A percentile compares a stretch with the other conserved stretches of the same genome.
These are phyloP conservation scores for Backusella morwellensis DNA, from an alignment of 192 early-diverging fungal genomes.

Conservation along the genomic window DNA sequence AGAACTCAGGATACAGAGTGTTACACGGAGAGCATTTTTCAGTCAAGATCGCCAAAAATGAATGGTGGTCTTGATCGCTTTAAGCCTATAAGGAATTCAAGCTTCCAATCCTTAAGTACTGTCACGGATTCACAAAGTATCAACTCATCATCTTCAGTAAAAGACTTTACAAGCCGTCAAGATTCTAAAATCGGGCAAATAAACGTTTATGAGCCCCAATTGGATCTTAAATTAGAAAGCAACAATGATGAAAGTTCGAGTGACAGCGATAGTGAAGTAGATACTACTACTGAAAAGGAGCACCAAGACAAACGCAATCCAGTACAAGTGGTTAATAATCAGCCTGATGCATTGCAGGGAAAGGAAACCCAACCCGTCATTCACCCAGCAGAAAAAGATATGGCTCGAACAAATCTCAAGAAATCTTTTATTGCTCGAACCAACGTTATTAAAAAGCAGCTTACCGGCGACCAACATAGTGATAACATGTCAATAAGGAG, in stretches of 20 bases:
- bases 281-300: neutral
- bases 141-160: neutral
- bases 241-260: neutral
- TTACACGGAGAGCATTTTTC: neutral
- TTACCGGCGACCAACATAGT: neutral
- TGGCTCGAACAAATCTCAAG: neutral
- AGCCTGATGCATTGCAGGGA: neutral
- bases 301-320: neutral
- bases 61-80: neutral
- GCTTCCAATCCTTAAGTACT: neutral
- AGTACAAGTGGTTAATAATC: neutral
- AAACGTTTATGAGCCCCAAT: neutral
- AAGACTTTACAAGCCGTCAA: neutral
- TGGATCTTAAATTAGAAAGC: neutral
- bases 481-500: neutral
- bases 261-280: neutral
- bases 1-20: neutral
- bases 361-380: neutral
- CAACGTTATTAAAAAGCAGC: neutral
- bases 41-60: neutral
- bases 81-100: neutral
- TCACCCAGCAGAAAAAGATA: neutral
- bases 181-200: neutral
- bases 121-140: neutral
- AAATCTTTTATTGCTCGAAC: neutral